These are phyloP conservation scores for Acer saccharum DNA, from an alignment of 345 rosid genomes.

Conservation along the genomic window DNA sequence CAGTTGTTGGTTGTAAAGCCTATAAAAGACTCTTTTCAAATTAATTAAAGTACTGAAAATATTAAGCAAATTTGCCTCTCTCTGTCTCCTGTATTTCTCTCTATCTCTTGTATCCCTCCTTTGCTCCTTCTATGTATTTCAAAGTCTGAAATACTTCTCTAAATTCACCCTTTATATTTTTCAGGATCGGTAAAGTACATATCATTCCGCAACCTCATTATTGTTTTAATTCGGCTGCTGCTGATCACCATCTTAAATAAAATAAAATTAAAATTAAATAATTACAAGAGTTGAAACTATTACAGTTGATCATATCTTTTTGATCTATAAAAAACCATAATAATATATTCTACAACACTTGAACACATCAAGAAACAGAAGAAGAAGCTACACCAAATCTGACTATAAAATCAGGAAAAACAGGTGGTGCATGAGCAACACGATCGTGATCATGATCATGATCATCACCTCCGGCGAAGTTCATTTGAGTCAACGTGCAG, in stretches of 20 bases:
- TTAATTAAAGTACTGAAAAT: too few species aligned
- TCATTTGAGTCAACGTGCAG: conserved; percentile 33
- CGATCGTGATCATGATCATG: neutral
- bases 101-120: too few species aligned
- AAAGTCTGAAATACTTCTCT: too few species aligned
- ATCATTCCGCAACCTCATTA: neutral
- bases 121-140: too few species aligned
- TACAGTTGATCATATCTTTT: neutral
- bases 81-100: too few species aligned
- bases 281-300: neutral
- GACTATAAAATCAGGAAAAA: conserved; percentile 14
- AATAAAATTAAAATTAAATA: neutral
- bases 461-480: conserved; percentile 20
- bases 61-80: too few species aligned
- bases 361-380: neutral
- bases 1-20: too few species aligned
- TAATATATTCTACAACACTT: too few species aligned
- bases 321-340: too few species aligned
- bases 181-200: too few species aligned
- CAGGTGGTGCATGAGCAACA: conserved; percentile 11
- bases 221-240: neutral
- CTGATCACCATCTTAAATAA: neutral
- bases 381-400: conserved; percentile 8
- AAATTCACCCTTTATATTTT: too few species aligned
- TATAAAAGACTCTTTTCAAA: too few species aligned